Base-by-base conservation (phyloP, 1,139 yeast species). In the Yamadazyma songkhlaensis region DNA sequence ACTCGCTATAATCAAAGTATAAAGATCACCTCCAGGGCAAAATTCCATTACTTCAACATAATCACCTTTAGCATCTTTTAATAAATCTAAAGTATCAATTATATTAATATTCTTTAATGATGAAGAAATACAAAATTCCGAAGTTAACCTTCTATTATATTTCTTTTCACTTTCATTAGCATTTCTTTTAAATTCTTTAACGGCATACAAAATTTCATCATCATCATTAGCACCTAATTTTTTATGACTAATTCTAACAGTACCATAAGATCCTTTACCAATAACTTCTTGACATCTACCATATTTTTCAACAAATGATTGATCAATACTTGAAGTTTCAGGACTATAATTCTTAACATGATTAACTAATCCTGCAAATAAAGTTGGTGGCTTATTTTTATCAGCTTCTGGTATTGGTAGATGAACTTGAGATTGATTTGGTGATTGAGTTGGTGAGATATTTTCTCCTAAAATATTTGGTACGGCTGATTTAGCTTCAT, bases 11-110 rank as follows among this genome's bases (percentile, higher is more conserved):
- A 92, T 86, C 41, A 89, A 68, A 1, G 96, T 83, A 60, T 86
- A 92, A 43, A 92, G 67, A 59, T 92, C 97, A 38, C 98, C 98
- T 27, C 97, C 97, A 1, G 90, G 77, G 58, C 97, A 92, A 54
- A 79, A 92, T 64, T 92, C 97, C 96, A 92, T 88, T 34, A 92
- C 97, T 63, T 89, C 96, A 59, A 95, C 89, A 59, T 84, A 92
- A 50, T 86, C 96, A 27, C 96, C 96, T 50, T 86, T 84, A 15
- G 90, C 87, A 60, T 90, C 97, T 59, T 85, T 86, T 60, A 90
- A 72, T 38, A 92, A 66, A 58, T 92, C 98, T 44, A 86, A 72
- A 0, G 96, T 88, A 49, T 81, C 84, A 42, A 90, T 88, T 53
- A 92, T 89, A 47, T 72, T 70, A 28, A 57, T 46, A 45, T 72